Percentiles rank a stretch among this genome's conserved stretches.
These are phyloP conservation scores for Ophiognomonia clavigignenti-juglandacearum DNA, from an alignment of 2,329 filamentous ascomycete genomes.

Conservation along the genomic window DNA sequence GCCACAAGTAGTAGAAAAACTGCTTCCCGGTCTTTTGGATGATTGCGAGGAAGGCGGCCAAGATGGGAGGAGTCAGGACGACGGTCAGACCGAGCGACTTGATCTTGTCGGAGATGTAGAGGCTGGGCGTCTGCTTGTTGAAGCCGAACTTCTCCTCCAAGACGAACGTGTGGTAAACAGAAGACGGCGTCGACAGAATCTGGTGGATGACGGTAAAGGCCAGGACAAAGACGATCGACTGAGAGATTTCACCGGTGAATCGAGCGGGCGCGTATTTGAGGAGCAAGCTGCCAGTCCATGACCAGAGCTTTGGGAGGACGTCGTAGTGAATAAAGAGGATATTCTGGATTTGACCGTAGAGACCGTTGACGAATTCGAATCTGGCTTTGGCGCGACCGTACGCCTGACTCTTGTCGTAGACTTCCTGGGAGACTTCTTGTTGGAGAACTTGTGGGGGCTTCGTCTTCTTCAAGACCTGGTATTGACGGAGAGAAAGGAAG, in stretches of 20 bases:
- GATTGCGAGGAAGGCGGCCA: slow-evolving; percentile 88
- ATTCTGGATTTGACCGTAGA: slow-evolving; percentile 86
- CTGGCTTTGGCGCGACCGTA: slow-evolving; percentile 95
- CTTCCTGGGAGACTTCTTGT: slow-evolving; percentile 81
- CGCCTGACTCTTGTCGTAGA: slow-evolving; percentile 90
- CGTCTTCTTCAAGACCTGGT: slow-evolving; percentile 74
- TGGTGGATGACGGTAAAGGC: slow-evolving; percentile 80
- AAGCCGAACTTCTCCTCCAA: slow-evolving; percentile 97
- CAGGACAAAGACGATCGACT: slow-evolving; percentile 90
- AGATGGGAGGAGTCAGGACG: slow-evolving; percentile 77
- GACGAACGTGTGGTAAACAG: slow-evolving; percentile 91
- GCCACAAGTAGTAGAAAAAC: slow-evolving; percentile 98
- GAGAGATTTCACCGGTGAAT: slow-evolving; percentile 88
- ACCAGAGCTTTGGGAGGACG: slow-evolving; percentile 87
- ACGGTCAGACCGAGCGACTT: slow-evolving; percentile 83
- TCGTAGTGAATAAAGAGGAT: slow-evolving; percentile 86
- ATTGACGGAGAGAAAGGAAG: slow-evolving; percentile 85
- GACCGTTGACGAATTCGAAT: slow-evolving; percentile 74
- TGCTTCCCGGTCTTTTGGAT: slow-evolving; percentile 87
- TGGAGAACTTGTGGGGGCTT: slow-evolving; percentile 81
- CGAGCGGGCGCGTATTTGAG: slow-evolving; percentile 68
- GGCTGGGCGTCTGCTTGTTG: slow-evolving; percentile 91
- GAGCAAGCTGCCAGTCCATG: slow-evolving; percentile 69
- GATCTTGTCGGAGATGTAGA: slow-evolving; percentile 86
- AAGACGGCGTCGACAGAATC: slow-evolving; percentile 70